Evolutionary conservation across 805 yeast species (phyloP).

Genomic region (Suhomyces xylopsoci): DNA sequence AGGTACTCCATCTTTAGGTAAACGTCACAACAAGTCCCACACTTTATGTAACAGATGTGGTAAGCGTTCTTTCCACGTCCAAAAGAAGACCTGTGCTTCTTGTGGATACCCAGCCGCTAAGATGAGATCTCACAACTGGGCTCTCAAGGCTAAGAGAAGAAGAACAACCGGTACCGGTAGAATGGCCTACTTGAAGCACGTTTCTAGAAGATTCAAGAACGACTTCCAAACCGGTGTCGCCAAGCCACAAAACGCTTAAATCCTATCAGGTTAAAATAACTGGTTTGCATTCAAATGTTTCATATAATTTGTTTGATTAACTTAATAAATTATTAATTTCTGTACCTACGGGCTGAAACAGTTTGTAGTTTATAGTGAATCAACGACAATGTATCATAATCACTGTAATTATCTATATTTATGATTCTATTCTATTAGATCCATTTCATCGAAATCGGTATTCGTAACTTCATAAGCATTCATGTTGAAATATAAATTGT

Average conservation of each 20-base stretch:
- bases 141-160: constrained; percentile 98
- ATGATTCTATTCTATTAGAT: constrained; percentile 9
- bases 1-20: constrained; percentile 99
- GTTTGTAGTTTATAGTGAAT: constrained; percentile 3
- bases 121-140: constrained; percentile 99
- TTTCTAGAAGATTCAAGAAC: constrained; percentile 97
- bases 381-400: constrained; percentile 3
- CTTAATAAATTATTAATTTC: constrained; percentile 2
- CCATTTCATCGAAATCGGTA: constrained; percentile 21
- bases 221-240: constrained; percentile 92
- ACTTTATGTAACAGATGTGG: constrained; percentile 99
- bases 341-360: neutral
- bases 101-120: constrained; percentile 99
- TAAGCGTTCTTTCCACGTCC: constrained; percentile 96
- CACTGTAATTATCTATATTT: neutral
- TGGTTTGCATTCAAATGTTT: constrained; percentile 4
- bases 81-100: constrained; percentile 97
- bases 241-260: constrained; percentile 63
- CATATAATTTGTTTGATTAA: constrained; percentile 6
- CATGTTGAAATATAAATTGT: constrained; percentile 67
- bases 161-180: constrained; percentile 99
- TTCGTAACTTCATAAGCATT: constrained; percentile 32
- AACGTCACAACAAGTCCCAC: constrained; percentile 99
- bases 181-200: constrained; percentile 96
- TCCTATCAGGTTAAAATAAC: constrained; percentile 11